These are phyloP conservation scores for Pythium phragmitis DNA, from an alignment of 352 stramenopile species.

Conservation along the genomic window DNA sequence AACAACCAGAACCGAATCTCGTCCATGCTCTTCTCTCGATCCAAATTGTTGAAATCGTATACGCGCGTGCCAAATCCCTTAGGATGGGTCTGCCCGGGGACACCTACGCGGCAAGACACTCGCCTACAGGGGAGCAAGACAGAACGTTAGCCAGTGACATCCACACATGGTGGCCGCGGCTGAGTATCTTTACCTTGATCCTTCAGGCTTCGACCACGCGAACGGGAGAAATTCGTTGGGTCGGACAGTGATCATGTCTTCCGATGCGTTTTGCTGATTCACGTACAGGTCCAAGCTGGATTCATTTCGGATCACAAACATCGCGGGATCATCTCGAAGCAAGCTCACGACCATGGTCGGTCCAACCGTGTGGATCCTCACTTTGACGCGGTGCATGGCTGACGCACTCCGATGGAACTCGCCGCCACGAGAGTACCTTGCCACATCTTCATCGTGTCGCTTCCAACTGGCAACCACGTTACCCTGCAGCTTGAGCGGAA, in stretches of 20 bases:
- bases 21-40: conserved; percentile 71
- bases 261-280: conserved; percentile 62
- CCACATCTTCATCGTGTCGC: conserved; percentile 31
- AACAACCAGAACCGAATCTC: conserved; percentile 71
- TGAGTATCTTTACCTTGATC: conserved; percentile 45
- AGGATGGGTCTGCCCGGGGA: conserved; percentile 44
- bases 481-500: conserved; percentile 72
- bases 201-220: conserved; percentile 77
- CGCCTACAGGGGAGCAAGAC: conserved; percentile 34
- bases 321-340: conserved; percentile 69
- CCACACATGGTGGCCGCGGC: no score
- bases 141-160: neutral
- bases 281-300: conserved; percentile 74
- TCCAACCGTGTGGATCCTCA: conserved; percentile 76
- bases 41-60: conserved; percentile 86
- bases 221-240: conserved; percentile 77
- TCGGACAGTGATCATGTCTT: conserved; percentile 62
- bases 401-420: conserved; percentile 40
- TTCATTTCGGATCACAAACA: conserved; percentile 87
- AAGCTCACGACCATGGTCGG: conserved; percentile 83
- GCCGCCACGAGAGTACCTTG: conserved; percentile 35
- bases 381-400: conserved; percentile 65
- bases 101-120: conserved; percentile 64
- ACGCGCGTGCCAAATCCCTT: conserved; percentile 62
- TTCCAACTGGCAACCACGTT: conserved; percentile 53